These are phyloP conservation scores for Jackrogersella multiformis DNA, from an alignment of 495 filamentous ascomycete species.

Conservation along the genomic window DNA sequence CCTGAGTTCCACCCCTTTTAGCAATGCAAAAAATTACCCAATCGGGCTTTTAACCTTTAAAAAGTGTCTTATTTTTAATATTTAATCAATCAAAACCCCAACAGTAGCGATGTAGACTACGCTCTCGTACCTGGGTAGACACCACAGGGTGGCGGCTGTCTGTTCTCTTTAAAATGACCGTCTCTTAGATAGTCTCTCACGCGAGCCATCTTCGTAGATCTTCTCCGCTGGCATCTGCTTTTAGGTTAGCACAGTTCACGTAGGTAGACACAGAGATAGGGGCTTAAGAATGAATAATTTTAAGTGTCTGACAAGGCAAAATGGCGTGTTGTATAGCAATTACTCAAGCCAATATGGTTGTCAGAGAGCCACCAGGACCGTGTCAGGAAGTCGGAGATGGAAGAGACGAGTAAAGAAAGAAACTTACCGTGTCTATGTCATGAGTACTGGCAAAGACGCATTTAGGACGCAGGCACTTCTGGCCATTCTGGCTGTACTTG, in stretches of 20 bases:
- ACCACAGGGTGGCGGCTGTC: no score
- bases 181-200: constrained; percentile 10
- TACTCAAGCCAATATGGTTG: background rate
- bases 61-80: background rate
- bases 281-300: background rate
- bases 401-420: background rate
- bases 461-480: constrained; percentile 35
- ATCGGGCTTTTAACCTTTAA: background rate
- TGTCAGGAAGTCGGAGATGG: background rate
- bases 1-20: background rate
- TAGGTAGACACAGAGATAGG: background rate
- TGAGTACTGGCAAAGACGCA: constrained; percentile 48
- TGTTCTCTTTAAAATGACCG: background rate
- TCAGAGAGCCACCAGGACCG: background rate
- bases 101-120: no score
- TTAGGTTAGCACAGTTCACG: background rate
- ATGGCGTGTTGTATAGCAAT: background rate
- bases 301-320: no score
- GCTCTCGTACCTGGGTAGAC: background rate
- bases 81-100: background rate
- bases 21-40: background rate
- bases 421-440: constrained; percentile 48
- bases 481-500: constrained; percentile 19
- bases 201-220: constrained; percentile 30
- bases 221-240: constrained; percentile 28